phyloP scores from a whole-genome alignment of 2,329 filamentous ascomycete species.

The Talaromyces marneffei region DNA sequence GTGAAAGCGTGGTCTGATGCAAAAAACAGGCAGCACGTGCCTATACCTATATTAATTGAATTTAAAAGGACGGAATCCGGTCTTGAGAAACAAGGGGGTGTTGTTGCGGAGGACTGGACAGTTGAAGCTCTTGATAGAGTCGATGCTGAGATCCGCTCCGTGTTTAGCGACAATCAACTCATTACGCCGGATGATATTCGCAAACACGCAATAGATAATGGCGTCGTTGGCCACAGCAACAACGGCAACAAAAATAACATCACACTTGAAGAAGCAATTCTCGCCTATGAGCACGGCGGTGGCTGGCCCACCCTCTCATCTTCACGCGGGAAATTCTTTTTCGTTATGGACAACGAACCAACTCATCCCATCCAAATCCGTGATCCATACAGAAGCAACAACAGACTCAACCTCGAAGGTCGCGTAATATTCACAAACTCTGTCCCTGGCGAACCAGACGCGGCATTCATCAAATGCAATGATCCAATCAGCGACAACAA shows the following conservation, averaged over 20 bases:
- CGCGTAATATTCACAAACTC: slow-evolving; percentile 16
- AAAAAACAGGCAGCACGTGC: slow-evolving; percentile 7
- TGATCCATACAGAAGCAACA: slow-evolving; percentile 10
- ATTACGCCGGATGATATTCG: slow-evolving; percentile 14
- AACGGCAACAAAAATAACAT: not conserved
- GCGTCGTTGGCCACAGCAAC: not conserved
- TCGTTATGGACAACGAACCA: slow-evolving; percentile 16
- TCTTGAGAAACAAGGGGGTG: slow-evolving; percentile 11
- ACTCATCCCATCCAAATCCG: slow-evolving; percentile 14
- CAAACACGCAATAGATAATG: slow-evolving; percentile 6
- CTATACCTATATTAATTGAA: slow-evolving; percentile 15
- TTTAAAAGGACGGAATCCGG: slow-evolving; percentile 13
- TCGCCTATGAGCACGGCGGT: slow-evolving; percentile 8
- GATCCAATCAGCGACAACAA: slow-evolving; percentile 11
- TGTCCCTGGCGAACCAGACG: slow-evolving; percentile 10
- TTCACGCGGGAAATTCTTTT: slow-evolving; percentile 13
- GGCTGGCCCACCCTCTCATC: slow-evolving; percentile 12
- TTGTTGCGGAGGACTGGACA: slow-evolving; percentile 13
- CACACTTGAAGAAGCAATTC: slow-evolving; percentile 14
- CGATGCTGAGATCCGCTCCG: slow-evolving; percentile 14
- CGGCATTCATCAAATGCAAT: slow-evolving; percentile 15
- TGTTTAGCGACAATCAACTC: slow-evolving; percentile 10
- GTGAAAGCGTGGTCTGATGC: slow-evolving; percentile 9
- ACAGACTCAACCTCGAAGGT: slow-evolving; percentile 9
- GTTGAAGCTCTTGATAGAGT: slow-evolving; percentile 10